These are phyloP conservation scores for Suillus americanus DNA, from an alignment of 768 basidiomycete species.

Conservation along the genomic window DNA sequence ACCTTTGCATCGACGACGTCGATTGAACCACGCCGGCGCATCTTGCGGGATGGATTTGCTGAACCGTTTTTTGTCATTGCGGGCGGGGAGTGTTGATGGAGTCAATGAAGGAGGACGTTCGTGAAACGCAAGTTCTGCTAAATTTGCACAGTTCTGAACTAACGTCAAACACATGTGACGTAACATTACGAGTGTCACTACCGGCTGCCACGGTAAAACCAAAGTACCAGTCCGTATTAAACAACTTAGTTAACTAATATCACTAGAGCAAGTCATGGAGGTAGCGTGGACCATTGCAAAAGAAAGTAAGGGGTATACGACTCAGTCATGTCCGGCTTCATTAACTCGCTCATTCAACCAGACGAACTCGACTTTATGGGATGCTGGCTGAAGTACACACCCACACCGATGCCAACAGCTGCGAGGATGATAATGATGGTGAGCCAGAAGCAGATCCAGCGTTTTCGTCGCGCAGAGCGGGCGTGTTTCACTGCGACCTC, in stretches of 20 bases:
- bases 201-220: background rate
- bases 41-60: conserved; percentile 26
- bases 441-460: conserved; percentile 83
- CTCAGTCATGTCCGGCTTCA: conserved; percentile 1
- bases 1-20: conserved; percentile 81
- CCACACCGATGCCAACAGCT: conserved; percentile 28
- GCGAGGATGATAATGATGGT: conserved; percentile 59
- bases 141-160: background rate
- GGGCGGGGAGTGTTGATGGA: background rate
- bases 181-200: background rate
- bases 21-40: conserved; percentile 53
- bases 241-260: background rate
- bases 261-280: background rate
- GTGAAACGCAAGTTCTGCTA: background rate
- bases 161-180: background rate
- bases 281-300: background rate
- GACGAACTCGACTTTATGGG: conserved; percentile 1
- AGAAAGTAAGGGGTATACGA: conserved; percentile 1
- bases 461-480: conserved; percentile 69
- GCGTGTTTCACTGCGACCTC: conserved; percentile 69
- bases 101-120: background rate
- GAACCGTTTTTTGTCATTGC: conserved; percentile 22
- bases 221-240: background rate
- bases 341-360: background rate
- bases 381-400: conserved; percentile 26